Evolutionary conservation across 345 rosid species (phyloP).

Genomic region (Populus davidiana): DNA sequence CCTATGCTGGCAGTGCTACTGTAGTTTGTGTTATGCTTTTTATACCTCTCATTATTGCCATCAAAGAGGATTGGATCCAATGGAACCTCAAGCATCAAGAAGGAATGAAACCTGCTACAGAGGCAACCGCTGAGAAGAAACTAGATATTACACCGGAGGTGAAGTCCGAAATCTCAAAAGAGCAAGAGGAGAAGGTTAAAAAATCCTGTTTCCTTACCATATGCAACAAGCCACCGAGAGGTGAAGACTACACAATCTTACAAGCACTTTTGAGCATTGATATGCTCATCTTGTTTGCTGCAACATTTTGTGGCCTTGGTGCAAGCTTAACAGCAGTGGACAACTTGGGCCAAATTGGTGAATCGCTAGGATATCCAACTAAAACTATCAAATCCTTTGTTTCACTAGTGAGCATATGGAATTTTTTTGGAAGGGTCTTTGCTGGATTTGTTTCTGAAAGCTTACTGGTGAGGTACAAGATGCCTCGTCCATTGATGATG

Average conservation of each 20-base stretch:
- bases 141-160: background rate
- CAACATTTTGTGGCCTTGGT: conserved; percentile 72
- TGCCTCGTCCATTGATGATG: conserved; percentile 78
- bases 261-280: conserved; percentile 76
- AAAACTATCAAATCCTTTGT: conserved; percentile 60
- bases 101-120: conserved; percentile 20
- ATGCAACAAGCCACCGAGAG: conserved; percentile 59
- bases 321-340: conserved; percentile 79
- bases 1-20: conserved; percentile 46
- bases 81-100: conserved; percentile 52
- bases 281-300: conserved; percentile 57
- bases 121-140: conserved; percentile 18
- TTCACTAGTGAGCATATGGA: conserved; percentile 88
- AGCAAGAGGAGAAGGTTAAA: conserved; percentile 13
- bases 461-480: conserved; percentile 49
- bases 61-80: conserved; percentile 54
- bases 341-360: conserved; percentile 89
- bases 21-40: conserved; percentile 52
- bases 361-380: conserved; percentile 68
- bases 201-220: conserved; percentile 52
- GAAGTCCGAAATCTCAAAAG: background rate
- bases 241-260: conserved; percentile 83
- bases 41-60: conserved; percentile 53
- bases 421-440: conserved; percentile 80
- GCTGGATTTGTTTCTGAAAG: conserved; percentile 74